A percentile compares a stretch with the other conserved stretches of the same genome.
Evolutionary conservation across 1,139 yeast genomes (phyloP).

Genomic region (Candida neerlandica): DNA sequence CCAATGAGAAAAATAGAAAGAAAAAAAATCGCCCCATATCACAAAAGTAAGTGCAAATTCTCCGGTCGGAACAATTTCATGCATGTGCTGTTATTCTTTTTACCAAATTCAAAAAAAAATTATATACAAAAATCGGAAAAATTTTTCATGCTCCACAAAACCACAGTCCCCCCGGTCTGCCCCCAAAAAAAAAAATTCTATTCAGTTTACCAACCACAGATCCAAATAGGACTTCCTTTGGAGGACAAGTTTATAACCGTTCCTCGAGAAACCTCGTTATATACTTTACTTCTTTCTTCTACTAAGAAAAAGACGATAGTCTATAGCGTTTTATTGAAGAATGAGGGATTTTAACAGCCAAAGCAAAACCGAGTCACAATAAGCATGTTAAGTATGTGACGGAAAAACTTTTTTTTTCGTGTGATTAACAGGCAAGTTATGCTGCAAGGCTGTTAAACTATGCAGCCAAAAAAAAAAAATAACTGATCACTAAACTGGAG

Average conservation of each 20-base stretch:
- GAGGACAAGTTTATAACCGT: neutral
- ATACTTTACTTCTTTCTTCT: neutral
- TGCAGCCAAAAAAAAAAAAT: neutral
- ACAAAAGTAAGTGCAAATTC: neutral
- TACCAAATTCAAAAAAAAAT: neutral
- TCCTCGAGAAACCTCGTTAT: neutral
- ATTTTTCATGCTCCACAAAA: neutral
- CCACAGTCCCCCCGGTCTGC: neutral
- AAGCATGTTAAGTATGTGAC: neutral
- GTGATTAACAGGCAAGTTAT: neutral
- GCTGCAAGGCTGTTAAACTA: slow-evolving; percentile 4
- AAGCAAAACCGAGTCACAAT: too few species aligned
- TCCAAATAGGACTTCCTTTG: neutral
- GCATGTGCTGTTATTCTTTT: slow-evolving; percentile 4
- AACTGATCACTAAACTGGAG: neutral
- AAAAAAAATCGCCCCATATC: neutral
- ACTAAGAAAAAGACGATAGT: too few species aligned
- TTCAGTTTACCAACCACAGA: neutral
- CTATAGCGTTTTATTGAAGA: too few species aligned
- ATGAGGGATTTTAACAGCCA: too few species aligned
- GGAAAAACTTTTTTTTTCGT: slow-evolving; percentile 4
- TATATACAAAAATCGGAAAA: neutral
- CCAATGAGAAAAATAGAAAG: neutral
- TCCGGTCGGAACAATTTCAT: slow-evolving; percentile 11
- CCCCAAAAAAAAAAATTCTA: neutral